Percentiles rank a stretch among this genome's conserved stretches.
Evolutionary conservation across 805 yeast species (phyloP).

Genomic region (Alloascoidea africana): DNA sequence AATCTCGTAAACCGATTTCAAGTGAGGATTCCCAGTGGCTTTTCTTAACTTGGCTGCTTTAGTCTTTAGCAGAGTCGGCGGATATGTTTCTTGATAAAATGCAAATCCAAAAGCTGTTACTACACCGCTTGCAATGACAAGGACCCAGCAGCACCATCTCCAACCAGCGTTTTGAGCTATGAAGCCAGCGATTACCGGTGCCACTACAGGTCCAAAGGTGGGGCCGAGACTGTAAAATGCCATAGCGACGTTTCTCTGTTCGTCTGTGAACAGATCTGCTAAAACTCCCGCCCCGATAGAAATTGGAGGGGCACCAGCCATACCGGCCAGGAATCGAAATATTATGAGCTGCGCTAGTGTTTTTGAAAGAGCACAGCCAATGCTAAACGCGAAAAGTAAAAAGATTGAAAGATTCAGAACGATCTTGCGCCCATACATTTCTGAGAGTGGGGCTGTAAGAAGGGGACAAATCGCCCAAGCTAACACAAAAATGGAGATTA

Average conservation of each 20-base stretch:
- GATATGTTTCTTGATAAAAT: conserved; percentile 41
- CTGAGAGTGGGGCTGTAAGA: conserved; percentile 52
- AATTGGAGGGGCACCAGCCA: conserved; percentile 53
- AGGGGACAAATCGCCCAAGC: conserved; percentile 60
- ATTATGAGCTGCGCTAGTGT: conserved; percentile 40
- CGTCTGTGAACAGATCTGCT: conserved; percentile 40
- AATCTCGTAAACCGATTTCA: conserved; percentile 50
- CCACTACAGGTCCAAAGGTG: conserved; percentile 38
- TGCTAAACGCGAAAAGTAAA: conserved; percentile 24
- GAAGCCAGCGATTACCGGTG: conserved; percentile 40
- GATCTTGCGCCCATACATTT: conserved; percentile 43
- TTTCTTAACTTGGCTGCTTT: conserved; percentile 33
- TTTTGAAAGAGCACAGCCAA: conserved; percentile 48
- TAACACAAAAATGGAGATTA: conserved; percentile 47
- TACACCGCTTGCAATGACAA: conserved; percentile 36
- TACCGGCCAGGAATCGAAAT: conserved; percentile 47
- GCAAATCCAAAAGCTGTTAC: conserved; percentile 27
- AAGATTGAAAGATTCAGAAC: conserved; percentile 24
- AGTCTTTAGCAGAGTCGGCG: conserved; percentile 32
- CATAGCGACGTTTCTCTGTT: conserved; percentile 37
- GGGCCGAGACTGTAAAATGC: conserved; percentile 38
- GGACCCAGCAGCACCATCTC: conserved; percentile 63
- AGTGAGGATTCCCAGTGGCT: conserved; percentile 36
- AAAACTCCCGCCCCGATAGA: conserved; percentile 58
- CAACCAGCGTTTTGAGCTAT: conserved; percentile 46